Evolutionary conservation across 139 green algal species (phyloP), one percentile per base, ranked within the genome.

Genomic region (Chlorella sp.): DNA sequence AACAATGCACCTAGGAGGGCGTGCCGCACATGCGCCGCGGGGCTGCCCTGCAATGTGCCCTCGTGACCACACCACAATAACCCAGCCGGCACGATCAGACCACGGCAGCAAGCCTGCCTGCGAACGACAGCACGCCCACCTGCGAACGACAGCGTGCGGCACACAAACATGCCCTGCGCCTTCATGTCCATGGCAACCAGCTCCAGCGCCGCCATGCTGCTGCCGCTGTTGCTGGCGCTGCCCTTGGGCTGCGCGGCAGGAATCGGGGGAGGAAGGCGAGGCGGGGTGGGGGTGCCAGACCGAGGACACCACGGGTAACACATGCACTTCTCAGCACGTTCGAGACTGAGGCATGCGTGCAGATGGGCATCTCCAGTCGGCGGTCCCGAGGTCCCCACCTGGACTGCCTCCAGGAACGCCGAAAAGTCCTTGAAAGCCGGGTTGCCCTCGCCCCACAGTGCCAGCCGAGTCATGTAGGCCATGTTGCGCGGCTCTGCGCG

Each of bases 151-250:
- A 98, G 92, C 1, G 93, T 94, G 24, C 95, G 78, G 11, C 91
- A 93, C 73, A 97, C 93, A 67, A 96, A 97, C 83, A 94, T 94
- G 60, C 95, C 95, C 77, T 95, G 89, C 79, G 89, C 87, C 86
- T 96, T 96, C 89, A 96, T 93, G 87, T 96, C 93, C 93, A 96
- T 95, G 28, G 93, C 91, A 67, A 98, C 89, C 90, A 98, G 89
- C 91, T 97, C 94, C 80, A 97, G 65, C 73, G 92, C 90, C 0
- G 88, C 89, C 44, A 96, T 88, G 3, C 84, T 84, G 32, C 67
- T 36, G 26, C 69, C 72, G 36, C 8, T 22, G 51, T 94, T 32
- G 30, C 16, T 20, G 16, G 20, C 92, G 65, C 70, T 87, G 51
- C 92, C 87, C 65, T 96, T 88, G 84, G 82, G 75, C 88, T 91